phyloP scores from a whole-genome alignment of 1,139 yeast genomes.

The Zygoascus hellenicus region DNA sequence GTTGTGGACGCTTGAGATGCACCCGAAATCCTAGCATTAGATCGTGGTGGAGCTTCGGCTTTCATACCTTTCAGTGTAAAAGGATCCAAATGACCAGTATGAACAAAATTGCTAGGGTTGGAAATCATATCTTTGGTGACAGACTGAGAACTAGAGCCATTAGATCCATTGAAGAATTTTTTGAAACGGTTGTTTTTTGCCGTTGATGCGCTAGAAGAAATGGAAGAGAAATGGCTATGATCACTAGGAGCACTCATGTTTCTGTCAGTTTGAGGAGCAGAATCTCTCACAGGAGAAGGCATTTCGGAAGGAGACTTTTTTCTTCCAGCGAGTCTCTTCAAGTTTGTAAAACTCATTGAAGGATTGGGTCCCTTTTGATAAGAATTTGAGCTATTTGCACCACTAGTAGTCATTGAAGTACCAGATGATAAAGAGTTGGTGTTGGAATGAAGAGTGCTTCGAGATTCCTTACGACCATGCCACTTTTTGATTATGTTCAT shows the following conservation, averaged over 20 bases:
- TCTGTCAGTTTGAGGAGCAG: neutral
- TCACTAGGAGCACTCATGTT: neutral
- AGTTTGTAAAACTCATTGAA: slow-evolving; percentile 6
- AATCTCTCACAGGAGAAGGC: neutral
- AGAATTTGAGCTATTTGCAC: neutral
- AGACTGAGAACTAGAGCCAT: neutral
- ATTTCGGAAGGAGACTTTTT: neutral
- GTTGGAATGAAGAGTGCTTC: neutral
- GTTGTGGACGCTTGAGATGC: neutral
- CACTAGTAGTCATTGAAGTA: neutral
- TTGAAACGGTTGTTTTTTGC: slow-evolving; percentile 7
- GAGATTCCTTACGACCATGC: slow-evolving; percentile 9
- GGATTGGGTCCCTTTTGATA: neutral
- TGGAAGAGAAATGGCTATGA: slow-evolving; percentile 10
- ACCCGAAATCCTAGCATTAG: neutral
- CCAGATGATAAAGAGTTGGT: neutral
- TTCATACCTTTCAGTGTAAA: slow-evolving; percentile 3
- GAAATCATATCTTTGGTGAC: slow-evolving; percentile 19
- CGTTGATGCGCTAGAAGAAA: slow-evolving; percentile 6
- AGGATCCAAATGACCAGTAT: slow-evolving; percentile 23
- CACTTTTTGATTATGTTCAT: slow-evolving; percentile 5
- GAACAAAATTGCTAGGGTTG: slow-evolving; percentile 26
- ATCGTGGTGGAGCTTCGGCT: slow-evolving; percentile 1
- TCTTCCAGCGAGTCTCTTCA: slow-evolving; percentile 4
- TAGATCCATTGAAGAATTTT: slow-evolving; percentile 3